Evolutionary conservation across 768 basidiomycete species (phyloP), one percentile per base, ranked within the genome.

Genomic region (Collybiopsis luxurians): DNA sequence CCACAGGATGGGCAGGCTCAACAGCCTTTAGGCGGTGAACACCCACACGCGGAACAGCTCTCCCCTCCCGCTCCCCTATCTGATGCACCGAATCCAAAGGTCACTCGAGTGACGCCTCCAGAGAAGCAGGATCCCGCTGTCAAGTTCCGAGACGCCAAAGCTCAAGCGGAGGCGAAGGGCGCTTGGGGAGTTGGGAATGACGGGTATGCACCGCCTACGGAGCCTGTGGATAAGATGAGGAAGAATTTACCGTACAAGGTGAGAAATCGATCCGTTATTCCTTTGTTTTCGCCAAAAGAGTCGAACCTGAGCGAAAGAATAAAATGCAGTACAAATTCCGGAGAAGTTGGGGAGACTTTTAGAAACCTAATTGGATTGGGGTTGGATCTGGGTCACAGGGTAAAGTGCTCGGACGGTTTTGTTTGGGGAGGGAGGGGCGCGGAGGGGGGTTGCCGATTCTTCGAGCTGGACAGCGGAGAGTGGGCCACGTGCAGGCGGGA

Each of bases 171-270:
- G 63, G 70, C 67, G 52, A 79, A 83, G 66, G 82, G 81, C 5
- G 86, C 86, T 48, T 91, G 86, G 87, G 91, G 90, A 0, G 73
- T 80, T 44, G 87, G 90, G 27, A 78, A 81, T 1, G 82, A 73
- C 21, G 90, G 90, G 0, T 92, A 89, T 68, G 83, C 83, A 64
- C 74, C 81, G 26, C 91, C 91, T n/a, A 83, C 78, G 51, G 82
- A 81, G n/a, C 73, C 87, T 0, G 77, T 76, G 43, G 95, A 96
- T 60, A 89, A 83, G 69, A 76, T 94, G 80, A 83, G 90, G 69
- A 89, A 81, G 74, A 92, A 92, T 67, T 61, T 91, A 52, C 92
- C 92, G 13, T 94, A 94, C 82, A 94, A 94, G 88, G 91, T 93
- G 76, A 64, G 62, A 63, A 17, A 38, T 26, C 15, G 46, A 51